Percentiles rank a stretch among this genome's conserved stretches.
Conservation (phyloP, 2,329 filamentous ascomycete species). For the Ascochyta pisi region DNA sequence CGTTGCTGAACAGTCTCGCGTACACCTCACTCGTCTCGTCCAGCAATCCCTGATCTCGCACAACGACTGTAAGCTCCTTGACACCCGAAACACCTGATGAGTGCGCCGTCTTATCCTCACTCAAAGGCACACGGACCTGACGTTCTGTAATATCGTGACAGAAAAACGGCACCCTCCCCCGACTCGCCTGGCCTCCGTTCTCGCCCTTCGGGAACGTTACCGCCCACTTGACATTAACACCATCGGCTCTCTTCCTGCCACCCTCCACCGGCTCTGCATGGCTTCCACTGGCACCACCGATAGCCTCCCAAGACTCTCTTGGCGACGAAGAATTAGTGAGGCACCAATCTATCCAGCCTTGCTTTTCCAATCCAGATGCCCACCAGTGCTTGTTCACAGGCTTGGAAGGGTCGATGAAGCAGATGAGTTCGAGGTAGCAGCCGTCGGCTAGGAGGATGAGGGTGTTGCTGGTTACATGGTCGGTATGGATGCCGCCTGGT, state of each 20-base stretch:
- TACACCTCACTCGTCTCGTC: conserved; percentile 24
- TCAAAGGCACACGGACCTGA: conserved; percentile 61
- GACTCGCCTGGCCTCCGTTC: conserved; percentile 38
- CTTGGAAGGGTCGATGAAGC: conserved; percentile 60
- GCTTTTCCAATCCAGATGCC: conserved; percentile 56
- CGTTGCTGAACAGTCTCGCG: conserved; percentile 22
- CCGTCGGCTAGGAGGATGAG: conserved; percentile 69
- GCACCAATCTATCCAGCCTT: conserved; percentile 68
- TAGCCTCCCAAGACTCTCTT: conserved; percentile 1
- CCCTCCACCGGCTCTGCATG: conserved; percentile 61
- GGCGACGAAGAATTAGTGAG: conserved; percentile 25
- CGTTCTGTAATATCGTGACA: conserved; percentile 66
- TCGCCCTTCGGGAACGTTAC: conserved; percentile 59
- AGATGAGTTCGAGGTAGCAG: conserved; percentile 71
- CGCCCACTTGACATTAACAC: conserved; percentile 65
- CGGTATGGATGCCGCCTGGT: conserved; percentile 67
- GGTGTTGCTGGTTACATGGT: conserved; percentile 66
- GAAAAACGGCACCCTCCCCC: conserved; percentile 67
- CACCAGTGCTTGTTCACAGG: conserved; percentile 62
- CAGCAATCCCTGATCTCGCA: conserved; percentile 24
- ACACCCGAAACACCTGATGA: conserved; percentile 59
- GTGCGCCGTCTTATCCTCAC: conserved; percentile 54
- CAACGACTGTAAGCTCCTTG: conserved; percentile 34
- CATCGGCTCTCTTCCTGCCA: conserved; percentile 63
- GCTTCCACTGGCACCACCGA: conserved; percentile 31